Percentiles rank a stretch among this genome's conserved stretches.
phyloP scores from a whole-genome alignment of 2,329 filamentous ascomycete genomes.

The Monilinia vaccinii-corymbosi region DNA sequence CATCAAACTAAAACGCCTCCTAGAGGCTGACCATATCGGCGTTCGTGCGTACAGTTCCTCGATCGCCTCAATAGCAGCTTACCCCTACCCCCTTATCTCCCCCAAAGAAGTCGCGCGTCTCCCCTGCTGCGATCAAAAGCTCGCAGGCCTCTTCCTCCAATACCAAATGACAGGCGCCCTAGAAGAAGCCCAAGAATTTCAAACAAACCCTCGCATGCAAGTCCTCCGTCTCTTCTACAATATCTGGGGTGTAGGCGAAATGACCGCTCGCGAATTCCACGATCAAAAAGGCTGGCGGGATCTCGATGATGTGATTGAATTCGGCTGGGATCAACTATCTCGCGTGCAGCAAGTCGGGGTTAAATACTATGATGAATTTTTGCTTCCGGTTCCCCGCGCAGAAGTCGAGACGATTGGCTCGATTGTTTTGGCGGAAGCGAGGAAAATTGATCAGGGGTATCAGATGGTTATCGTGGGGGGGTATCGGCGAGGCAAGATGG shows the following conservation, averaged over 20 bases:
- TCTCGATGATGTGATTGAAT: slow-evolving; percentile 76
- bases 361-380: slow-evolving; percentile 87
- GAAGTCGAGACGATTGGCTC: slow-evolving; percentile 65
- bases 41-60: slow-evolving; percentile 80
- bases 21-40: slow-evolving; percentile 69
- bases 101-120: slow-evolving; percentile 40
- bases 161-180: slow-evolving; percentile 55
- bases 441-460: slow-evolving; percentile 46
- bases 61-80: slow-evolving; percentile 76
- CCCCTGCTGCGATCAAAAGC: slow-evolving; percentile 75
- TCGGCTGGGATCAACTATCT: slow-evolving; percentile 65
- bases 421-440: slow-evolving; percentile 58
- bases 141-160: slow-evolving; percentile 68
- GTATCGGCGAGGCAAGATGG: slow-evolving; percentile 54
- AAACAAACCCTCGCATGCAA: slow-evolving; percentile 52
- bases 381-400: slow-evolving; percentile 55
- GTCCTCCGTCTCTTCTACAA: slow-evolving; percentile 64
- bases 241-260: slow-evolving; percentile 87
- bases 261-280: slow-evolving; percentile 75
- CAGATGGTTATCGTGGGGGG: slow-evolving; percentile 57
- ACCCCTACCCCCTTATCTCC: slow-evolving; percentile 42
- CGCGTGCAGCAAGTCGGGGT: slow-evolving; percentile 87
- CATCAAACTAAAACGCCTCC: slow-evolving; percentile 60
- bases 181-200: slow-evolving; percentile 53
- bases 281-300: slow-evolving; percentile 69